Base-by-base conservation (phyloP, 2,329 filamentous ascomycete genomes). In the Triangularia verruculosa region DNA sequence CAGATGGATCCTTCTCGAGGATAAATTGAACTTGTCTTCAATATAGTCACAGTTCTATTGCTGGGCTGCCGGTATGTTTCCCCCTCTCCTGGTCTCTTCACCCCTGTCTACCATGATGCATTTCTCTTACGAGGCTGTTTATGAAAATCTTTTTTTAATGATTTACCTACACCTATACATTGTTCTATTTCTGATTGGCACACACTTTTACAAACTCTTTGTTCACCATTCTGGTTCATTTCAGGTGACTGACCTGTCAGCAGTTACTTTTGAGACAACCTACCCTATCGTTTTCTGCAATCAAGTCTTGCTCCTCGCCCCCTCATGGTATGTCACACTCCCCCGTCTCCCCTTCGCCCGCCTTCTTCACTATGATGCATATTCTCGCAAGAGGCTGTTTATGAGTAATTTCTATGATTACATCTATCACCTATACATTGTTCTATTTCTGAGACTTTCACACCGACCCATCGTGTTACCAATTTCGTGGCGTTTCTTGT, bases 81-180 rank as follows among this genome's bases (percentile, higher is more conserved):
- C 13, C 12, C 27, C 25, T 17, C 22, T 54, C 9, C 5, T 27
- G 22, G 8, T 11, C 9, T 17, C 51, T 54, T 27, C n/a, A n/a
- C n/a, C 22, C n/a, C 22, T 27, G n/a, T 54, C 47, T 52, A 24
- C 30, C 11, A 58, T 58, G 56, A 58, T 58, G 56, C 32, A 25
- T 58, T 47, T 58, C 56, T 58, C 56, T 25, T 5, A 54, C 22
- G 51, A 54, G 51, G 51, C 51, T 54, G 51, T 54, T 54, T 54
- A 54, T 54, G 51, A 54, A 27, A 54, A n/a, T n/a, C 27, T 22
- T 28, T 54, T 28, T 28, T 43, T 54, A 17, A 59, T 59, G 57
- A 59, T 28, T 51, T 20, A n/a, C 7, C 3, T 25, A 22, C 5
- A 43, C 57, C 32, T 39, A 30, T 57, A 39, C 57, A 59, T 59